phyloP scores from a whole-genome alignment of 2,329 filamentous ascomycete genomes.

The Emydomyces testavorans region DNA sequence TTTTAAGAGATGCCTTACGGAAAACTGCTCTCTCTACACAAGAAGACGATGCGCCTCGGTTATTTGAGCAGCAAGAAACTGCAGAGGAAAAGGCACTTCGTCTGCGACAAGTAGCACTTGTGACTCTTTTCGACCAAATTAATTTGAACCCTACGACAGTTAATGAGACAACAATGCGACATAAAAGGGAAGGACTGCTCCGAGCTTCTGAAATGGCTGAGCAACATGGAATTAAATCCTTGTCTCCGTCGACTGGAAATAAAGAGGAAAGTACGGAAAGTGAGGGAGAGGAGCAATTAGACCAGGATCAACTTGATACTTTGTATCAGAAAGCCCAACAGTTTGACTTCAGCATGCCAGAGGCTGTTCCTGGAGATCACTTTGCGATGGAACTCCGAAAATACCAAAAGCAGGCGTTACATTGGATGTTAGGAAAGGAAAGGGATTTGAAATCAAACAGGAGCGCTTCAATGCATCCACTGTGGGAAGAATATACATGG shows the following conservation, averaged over 20 bases:
- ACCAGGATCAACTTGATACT: conserved; percentile 88
- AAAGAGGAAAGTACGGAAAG: conserved; percentile 44
- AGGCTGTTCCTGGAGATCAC: conserved; percentile 67
- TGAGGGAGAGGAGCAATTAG: conserved; percentile 81
- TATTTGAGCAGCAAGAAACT: conserved; percentile 80
- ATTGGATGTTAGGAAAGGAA: conserved; percentile 96
- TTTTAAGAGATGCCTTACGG: conserved; percentile 65
- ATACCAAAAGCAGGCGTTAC: conserved; percentile 87
- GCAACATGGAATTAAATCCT: conserved; percentile 53
- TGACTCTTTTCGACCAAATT: conserved; percentile 81
- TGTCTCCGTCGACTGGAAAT: conserved; percentile 32
- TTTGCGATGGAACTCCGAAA: conserved; percentile 76
- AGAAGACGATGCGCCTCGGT: conserved; percentile 52
- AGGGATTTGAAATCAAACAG: conserved; percentile 60
- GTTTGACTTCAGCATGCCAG: conserved; percentile 86
- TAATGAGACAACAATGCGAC: conserved; percentile 63
- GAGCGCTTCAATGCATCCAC: conserved; percentile 79
- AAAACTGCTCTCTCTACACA: conserved; percentile 49
- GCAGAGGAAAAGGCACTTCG: conserved; percentile 72
- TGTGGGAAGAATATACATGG: conserved; percentile 96
- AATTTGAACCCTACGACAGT: conserved; percentile 63
- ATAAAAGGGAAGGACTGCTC: conserved; percentile 72
- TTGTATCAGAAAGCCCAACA: conserved; percentile 93
- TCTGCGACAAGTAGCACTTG: conserved; percentile 72
- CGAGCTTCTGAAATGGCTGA: conserved; percentile 83